Evolutionary conservation across 2,329 filamentous ascomycete genomes (phyloP).

Genomic region (Ceratocystis variospora): DNA sequence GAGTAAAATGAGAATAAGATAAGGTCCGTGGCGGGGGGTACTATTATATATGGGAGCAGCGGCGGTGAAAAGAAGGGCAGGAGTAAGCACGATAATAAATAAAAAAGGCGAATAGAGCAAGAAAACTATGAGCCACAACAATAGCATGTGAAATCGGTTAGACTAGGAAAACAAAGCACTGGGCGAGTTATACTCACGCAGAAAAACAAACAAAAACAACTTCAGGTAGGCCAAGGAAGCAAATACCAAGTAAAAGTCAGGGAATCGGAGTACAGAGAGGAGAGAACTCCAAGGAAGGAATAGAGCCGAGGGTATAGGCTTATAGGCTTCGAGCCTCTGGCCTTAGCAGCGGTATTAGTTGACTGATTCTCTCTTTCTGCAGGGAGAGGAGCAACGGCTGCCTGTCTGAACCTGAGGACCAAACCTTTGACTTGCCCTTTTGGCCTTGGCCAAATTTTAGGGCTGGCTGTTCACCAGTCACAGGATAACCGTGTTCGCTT

Average conservation of each 20-base stretch:
- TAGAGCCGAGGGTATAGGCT: conserved; percentile 1
- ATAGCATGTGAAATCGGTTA: neutral
- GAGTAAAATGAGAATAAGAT: too few species aligned
- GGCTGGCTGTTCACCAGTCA: neutral
- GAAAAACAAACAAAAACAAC: neutral
- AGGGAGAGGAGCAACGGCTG: neutral
- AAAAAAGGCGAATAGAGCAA: neutral
- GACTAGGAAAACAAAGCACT: neutral
- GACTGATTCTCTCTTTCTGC: too few species aligned
- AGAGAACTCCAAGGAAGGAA: conserved; percentile 4
- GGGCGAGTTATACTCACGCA: neutral
- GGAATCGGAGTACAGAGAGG: neutral
- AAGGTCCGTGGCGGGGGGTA: neutral
- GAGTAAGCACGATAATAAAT: neutral
- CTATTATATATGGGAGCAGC: neutral
- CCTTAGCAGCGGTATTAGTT: too few species aligned
- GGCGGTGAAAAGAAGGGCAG: neutral
- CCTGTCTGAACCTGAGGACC: too few species aligned
- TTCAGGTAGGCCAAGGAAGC: neutral
- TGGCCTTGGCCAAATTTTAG: neutral
- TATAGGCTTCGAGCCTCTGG: neutral
- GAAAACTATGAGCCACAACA: neutral
- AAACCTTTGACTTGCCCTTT: too few species aligned
- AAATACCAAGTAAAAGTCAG: neutral
- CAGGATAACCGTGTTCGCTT: neutral